Evolutionary conservation across 23 red algal species (phyloP).

Genomic region (Cyanidioschyzon merolae): DNA sequence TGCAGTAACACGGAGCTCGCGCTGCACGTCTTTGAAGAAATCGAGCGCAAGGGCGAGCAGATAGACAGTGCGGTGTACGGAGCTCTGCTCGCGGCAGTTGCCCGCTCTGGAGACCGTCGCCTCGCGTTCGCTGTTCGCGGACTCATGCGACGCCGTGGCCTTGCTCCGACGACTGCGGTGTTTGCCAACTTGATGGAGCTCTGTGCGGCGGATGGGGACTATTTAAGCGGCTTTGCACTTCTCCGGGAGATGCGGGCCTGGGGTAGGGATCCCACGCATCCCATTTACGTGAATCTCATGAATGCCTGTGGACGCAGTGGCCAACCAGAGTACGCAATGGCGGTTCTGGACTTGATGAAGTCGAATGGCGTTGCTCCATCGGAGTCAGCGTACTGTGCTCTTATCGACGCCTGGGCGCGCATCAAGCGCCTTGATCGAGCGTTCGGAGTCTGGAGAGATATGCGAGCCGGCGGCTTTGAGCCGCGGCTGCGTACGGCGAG

Average conservation of each 20-base stretch:
- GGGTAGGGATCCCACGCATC: not conserved
- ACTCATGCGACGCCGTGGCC: slow-evolving; percentile 8
- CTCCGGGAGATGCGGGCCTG: not conserved
- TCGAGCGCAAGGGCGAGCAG: not conserved
- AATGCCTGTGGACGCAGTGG: not conserved
- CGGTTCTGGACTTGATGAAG: not conserved
- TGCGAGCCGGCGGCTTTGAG: slow-evolving; percentile 5
- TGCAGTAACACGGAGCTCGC: not conserved
- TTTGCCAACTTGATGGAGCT: not conserved
- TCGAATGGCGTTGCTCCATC: not conserved
- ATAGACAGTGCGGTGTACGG: not conserved
- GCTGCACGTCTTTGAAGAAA: slow-evolving; percentile 7
- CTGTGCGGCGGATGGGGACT: slow-evolving; percentile 6
- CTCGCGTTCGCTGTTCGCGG: not conserved
- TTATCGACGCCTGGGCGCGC: not conserved
- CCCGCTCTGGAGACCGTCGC: not conserved
- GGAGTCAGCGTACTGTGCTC: not conserved
- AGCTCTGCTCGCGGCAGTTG: not conserved
- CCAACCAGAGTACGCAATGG: slow-evolving; percentile 5
- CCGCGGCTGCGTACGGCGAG: not conserved
- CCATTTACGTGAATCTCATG: not conserved
- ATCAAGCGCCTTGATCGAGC: not conserved
- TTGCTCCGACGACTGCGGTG: not conserved
- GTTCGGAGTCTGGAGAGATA: not conserved
- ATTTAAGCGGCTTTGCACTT: not conserved